These are phyloP conservation scores for Sapria himalayana DNA, from an alignment of 345 rosid genomes.

Conservation along the genomic window DNA sequence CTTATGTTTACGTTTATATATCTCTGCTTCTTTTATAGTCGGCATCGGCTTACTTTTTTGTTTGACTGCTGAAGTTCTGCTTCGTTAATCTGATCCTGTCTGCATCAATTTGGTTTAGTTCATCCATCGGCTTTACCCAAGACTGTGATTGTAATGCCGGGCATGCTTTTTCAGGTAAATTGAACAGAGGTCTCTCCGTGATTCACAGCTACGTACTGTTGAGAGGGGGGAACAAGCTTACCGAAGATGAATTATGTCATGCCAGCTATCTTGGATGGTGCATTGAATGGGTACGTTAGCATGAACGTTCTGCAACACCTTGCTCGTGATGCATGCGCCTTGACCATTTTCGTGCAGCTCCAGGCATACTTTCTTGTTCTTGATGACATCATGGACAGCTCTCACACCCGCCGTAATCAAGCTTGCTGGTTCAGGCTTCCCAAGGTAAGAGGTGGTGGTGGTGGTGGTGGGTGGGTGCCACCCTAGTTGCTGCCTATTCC, in stretches of 20 bases:
- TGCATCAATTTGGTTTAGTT: too few species aligned
- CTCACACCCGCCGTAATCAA: slow-evolving; percentile 24
- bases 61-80: too few species aligned
- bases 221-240: slow-evolving; percentile 41
- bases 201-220: slow-evolving; percentile 53
- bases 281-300: slow-evolving; percentile 52
- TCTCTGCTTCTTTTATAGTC: background rate
- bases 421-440: slow-evolving; percentile 26
- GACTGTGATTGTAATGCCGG: too few species aligned
- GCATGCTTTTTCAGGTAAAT: slow-evolving; percentile 58
- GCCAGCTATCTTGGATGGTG: slow-evolving; percentile 79
- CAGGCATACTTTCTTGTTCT: slow-evolving; percentile 26
- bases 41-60: background rate
- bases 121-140: too few species aligned
- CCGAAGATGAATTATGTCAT: slow-evolving; percentile 44
- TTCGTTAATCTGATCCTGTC: too few species aligned
- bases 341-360: slow-evolving; percentile 13
- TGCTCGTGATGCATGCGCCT: too few species aligned
- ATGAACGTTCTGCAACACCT: background rate
- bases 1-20: background rate
- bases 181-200: slow-evolving; percentile 86
- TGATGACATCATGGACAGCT: slow-evolving; percentile 24
- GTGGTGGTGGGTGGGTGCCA: background rate
- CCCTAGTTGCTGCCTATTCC: background rate
- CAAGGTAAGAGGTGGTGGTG: slow-evolving; percentile 8